These are phyloP conservation scores for Ceratobasidium sp. DNA, from an alignment of 1,284 basidiomycete species.

Conservation along the genomic window DNA sequence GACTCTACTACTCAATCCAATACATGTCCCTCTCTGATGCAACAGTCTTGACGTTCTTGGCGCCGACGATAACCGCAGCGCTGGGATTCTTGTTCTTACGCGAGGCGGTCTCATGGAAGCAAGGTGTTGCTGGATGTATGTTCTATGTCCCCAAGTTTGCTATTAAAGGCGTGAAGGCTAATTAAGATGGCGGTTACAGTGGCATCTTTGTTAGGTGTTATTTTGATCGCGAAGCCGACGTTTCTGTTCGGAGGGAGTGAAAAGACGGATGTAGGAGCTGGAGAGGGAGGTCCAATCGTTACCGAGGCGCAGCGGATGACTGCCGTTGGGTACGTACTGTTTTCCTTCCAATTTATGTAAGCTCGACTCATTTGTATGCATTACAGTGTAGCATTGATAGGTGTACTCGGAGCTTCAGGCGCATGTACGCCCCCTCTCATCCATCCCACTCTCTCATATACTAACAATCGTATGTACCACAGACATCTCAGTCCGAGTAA, in stretches of 20 bases:
- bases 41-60: conserved; percentile 57
- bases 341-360: background rate
- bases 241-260: conserved; percentile 41
- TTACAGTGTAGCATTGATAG: conserved; percentile 52
- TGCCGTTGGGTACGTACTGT: conserved; percentile 52
- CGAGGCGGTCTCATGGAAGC: conserved; percentile 72
- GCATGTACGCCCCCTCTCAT: conserved; percentile 34
- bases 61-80: conserved; percentile 78
- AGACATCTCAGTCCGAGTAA: conserved; percentile 61
- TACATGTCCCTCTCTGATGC: conserved; percentile 49
- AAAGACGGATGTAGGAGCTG: conserved; percentile 31
- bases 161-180: background rate
- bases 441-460: background rate
- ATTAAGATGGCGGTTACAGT: conserved; percentile 41
- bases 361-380: too few relatives aligned
- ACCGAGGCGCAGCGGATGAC: conserved; percentile 53
- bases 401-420: conserved; percentile 52
- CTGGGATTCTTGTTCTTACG: conserved; percentile 76
- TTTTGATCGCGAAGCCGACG: conserved; percentile 56
- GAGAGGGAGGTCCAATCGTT: conserved; percentile 8
- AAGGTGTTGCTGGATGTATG: conserved; percentile 62
- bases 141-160: conserved; percentile 11
- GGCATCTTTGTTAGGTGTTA: conserved; percentile 60
- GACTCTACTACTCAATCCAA: conserved; percentile 49
- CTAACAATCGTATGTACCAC: background rate